Conservation (phyloP, 768 basidiomycete genomes). For the Rhizopogon sp. region DNA sequence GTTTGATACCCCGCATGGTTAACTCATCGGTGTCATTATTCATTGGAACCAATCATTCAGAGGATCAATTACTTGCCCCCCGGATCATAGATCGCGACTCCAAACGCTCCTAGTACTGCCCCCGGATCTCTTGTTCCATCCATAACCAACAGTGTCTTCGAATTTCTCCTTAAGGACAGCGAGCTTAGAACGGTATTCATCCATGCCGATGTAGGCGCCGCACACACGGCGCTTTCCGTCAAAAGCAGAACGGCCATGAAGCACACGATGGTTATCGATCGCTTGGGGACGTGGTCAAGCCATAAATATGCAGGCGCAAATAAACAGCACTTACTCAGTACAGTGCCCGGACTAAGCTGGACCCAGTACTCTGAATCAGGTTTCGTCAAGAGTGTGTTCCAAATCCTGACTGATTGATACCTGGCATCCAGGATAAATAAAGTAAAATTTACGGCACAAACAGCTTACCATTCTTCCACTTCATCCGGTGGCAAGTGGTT, state of each 20-base stretch:
- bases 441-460: neutral
- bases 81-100: constrained; percentile 45
- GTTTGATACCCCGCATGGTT: neutral
- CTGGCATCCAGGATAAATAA: constrained; percentile 25
- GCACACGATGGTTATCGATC: constrained; percentile 88
- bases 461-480: constrained; percentile 69
- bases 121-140: neutral
- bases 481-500: constrained; percentile 47
- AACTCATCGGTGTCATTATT: neutral
- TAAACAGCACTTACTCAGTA: constrained; percentile 54
- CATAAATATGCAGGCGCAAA: neutral
- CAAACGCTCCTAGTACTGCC: constrained; percentile 48
- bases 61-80: neutral
- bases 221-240: constrained; percentile 88
- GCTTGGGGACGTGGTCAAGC: constrained; percentile 36
- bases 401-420: constrained; percentile 78
- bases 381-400: constrained; percentile 72
- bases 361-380: constrained; percentile 90
- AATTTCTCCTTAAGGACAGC: constrained; percentile 62
- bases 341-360: constrained; percentile 82
- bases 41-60: neutral
- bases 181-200: constrained; percentile 84
- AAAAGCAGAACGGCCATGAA: constrained; percentile 93
- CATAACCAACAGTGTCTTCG: constrained; percentile 22
- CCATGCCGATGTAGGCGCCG: constrained; percentile 89